Conservation (phyloP, 1,139 yeast genomes). For the Magnusiomyces magnusii region DNA sequence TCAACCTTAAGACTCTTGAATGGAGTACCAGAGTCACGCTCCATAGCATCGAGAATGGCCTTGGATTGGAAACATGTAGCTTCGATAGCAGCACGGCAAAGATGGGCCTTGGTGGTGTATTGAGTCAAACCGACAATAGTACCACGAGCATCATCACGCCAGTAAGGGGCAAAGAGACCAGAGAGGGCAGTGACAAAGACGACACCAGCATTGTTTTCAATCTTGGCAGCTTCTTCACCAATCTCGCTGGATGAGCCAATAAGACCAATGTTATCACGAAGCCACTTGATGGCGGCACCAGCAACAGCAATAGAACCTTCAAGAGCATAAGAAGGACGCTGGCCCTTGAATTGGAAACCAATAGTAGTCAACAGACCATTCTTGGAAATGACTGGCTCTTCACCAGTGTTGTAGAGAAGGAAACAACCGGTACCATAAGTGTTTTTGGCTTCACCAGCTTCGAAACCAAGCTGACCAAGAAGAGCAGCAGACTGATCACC, state of each 20-base stretch:
- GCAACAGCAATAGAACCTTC: slow-evolving; percentile 98
- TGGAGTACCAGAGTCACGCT: slow-evolving; percentile 62
- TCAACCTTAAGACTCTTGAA: slow-evolving; percentile 56
- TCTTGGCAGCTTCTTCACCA: slow-evolving; percentile 83
- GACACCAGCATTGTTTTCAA: slow-evolving; percentile 80
- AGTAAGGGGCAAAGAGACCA: slow-evolving; percentile 92
- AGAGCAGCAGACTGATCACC: slow-evolving; percentile 95
- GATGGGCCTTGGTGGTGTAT: slow-evolving; percentile 76
- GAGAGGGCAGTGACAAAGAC: slow-evolving; percentile 94
- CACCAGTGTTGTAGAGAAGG: slow-evolving; percentile 81
- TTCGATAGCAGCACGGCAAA: slow-evolving; percentile 90
- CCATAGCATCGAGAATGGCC: slow-evolving; percentile 88
- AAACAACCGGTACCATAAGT: slow-evolving; percentile 98
- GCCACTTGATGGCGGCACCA: slow-evolving; percentile 92
- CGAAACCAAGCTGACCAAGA: slow-evolving; percentile 85
- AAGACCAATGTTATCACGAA: slow-evolving; percentile 80
- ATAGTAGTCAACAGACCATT: slow-evolving; percentile 86
- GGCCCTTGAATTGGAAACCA: slow-evolving; percentile 79
- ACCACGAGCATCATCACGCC: slow-evolving; percentile 93
- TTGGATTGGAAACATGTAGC: slow-evolving; percentile 94
- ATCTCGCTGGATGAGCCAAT: slow-evolving; percentile 79
- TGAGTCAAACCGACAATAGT: slow-evolving; percentile 90
- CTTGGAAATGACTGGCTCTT: slow-evolving; percentile 45
- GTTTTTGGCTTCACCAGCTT: slow-evolving; percentile 83
- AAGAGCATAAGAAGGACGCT: slow-evolving; percentile 75